These are phyloP conservation scores for Trametes cinnabarina DNA, from an alignment of 768 basidiomycete genomes.

Conservation along the genomic window DNA sequence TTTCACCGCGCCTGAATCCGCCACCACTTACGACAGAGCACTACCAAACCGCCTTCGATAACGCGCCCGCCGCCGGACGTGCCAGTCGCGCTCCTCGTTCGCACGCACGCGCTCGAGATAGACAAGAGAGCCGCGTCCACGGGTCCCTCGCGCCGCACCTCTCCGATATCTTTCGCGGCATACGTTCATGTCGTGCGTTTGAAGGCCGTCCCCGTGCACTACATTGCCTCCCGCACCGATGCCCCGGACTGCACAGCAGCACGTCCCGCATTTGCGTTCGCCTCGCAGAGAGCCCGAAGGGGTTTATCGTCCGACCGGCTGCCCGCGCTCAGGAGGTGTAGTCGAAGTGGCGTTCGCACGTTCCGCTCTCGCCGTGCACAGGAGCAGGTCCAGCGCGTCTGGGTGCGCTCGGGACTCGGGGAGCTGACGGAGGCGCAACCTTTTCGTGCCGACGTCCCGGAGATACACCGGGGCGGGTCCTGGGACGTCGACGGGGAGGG, in stretches of 20 bases:
- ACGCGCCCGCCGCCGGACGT: constrained; percentile 3
- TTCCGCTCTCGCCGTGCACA: not conserved
- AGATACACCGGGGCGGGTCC: constrained; percentile 1
- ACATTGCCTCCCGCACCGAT: no score
- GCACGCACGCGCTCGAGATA: constrained; percentile 12
- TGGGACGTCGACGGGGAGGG: not conserved
- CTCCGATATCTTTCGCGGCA: no score
- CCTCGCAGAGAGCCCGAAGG: no score
- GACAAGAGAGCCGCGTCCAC: constrained; percentile 9
- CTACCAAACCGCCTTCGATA: not conserved
- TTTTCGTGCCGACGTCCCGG: constrained; percentile 8
- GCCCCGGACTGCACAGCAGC: no score
- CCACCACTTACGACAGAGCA: not conserved
- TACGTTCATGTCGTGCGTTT: no score
- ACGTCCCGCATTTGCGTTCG: no score
- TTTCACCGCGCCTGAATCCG: no score
- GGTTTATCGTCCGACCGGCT: no score
- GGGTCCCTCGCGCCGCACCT: not conserved
- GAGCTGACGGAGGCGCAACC: constrained; percentile 2
- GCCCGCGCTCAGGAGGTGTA: not conserved
- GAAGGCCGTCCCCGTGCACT: no score
- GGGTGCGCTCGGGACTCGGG: not conserved
- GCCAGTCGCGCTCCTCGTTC: constrained; percentile 2
- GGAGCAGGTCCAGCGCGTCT: not conserved
- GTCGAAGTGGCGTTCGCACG: not conserved